Percentiles rank a stretch among this genome's conserved stretches.
These are phyloP conservation scores for Ehretia macrophylla DNA, from an alignment of 257 asterid species.

Conservation along the genomic window DNA sequence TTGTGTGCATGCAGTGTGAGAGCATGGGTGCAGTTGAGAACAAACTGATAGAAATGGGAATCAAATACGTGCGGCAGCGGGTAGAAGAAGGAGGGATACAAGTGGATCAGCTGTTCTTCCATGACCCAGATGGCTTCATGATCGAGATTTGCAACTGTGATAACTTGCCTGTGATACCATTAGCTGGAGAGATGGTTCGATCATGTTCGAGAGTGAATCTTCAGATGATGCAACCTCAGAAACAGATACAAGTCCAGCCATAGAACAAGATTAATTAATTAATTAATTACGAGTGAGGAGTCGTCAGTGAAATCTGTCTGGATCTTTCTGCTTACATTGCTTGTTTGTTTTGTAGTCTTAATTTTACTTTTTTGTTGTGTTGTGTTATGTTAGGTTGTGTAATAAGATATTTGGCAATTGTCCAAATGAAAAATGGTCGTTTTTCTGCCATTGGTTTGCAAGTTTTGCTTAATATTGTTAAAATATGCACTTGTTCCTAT, in stretches of 20 bases:
- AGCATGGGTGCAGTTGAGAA: slow-evolving; percentile 89
- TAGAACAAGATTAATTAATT: slow-evolving; percentile 12
- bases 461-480: not conserved
- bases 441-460: not conserved
- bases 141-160: slow-evolving; percentile 95
- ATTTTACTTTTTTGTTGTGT: not conserved
- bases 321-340: not conserved
- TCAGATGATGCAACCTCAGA: slow-evolving; percentile 52
- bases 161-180: slow-evolving; percentile 66
- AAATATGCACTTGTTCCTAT: too few species aligned
- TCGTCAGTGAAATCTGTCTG: not conserved
- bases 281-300: not conserved
- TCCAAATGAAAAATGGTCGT: not conserved
- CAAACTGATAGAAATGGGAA: slow-evolving; percentile 71
- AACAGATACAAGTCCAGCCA: slow-evolving; percentile 39
- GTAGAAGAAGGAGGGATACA: slow-evolving; percentile 89
- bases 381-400: slow-evolving; percentile 8
- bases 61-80: slow-evolving; percentile 54
- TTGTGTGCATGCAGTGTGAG: slow-evolving; percentile 68
- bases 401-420: slow-evolving; percentile 3
- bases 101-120: slow-evolving; percentile 90
- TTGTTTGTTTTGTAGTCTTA: not conserved
- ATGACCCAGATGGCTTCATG: slow-evolving; percentile 97
- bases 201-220: slow-evolving; percentile 66
- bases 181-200: slow-evolving; percentile 69